A percentile compares a stretch with the other conserved stretches of the same genome.
Conservation (phyloP, 176 grass and related monocot species). For the Carex myosuroides region DNA sequence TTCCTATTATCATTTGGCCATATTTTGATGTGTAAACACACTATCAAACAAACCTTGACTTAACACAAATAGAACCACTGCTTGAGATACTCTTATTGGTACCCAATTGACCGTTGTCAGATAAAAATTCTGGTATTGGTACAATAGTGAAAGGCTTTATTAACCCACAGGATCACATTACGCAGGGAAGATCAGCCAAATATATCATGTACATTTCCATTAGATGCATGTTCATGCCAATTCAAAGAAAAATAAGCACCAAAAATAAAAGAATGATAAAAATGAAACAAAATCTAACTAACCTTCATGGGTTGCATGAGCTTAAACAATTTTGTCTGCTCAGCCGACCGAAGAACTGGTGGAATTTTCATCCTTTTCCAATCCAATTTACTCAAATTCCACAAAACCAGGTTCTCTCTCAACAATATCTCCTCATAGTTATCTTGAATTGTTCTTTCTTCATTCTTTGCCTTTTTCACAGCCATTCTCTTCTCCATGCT, state of each 20-base stretch:
- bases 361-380: slow-evolving; percentile 93
- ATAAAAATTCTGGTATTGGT: background rate
- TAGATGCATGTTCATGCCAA: background rate
- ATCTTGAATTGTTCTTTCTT: slow-evolving; percentile 19
- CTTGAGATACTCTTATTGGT: background rate
- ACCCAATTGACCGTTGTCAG: background rate
- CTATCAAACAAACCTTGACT: background rate
- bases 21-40: background rate
- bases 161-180: background rate
- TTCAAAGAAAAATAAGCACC: background rate
- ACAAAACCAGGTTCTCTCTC: slow-evolving; percentile 40
- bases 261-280: background rate
- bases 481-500: slow-evolving; percentile 50
- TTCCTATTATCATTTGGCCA: background rate
- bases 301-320: slow-evolving; percentile 88
- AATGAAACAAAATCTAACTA: background rate
- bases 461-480: slow-evolving; percentile 26
- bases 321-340: slow-evolving; percentile 66
- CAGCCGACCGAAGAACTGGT: slow-evolving; percentile 49
- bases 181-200: background rate
- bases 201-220: background rate
- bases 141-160: background rate
- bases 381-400: slow-evolving; percentile 65
- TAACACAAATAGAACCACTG: background rate
- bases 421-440: slow-evolving; percentile 52